Evolutionary conservation across 257 asterid species (phyloP).

Genomic region (Jacaranda copaia): DNA sequence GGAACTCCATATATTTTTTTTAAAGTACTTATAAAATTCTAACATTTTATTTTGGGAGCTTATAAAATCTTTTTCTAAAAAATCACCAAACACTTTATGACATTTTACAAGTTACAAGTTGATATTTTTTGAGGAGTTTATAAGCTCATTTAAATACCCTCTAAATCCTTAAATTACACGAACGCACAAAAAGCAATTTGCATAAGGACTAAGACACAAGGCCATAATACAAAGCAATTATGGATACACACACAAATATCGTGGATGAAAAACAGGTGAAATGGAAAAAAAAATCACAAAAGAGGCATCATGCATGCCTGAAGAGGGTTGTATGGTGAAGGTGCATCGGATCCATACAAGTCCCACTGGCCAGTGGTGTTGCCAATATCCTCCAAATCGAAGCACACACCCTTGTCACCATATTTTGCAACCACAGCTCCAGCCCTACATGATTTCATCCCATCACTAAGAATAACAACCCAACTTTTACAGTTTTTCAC

Average conservation of each 20-base stretch:
- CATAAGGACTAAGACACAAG: no score
- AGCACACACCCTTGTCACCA: slow-evolving; percentile 87
- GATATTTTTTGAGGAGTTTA: no score
- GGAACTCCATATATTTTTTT: no score
- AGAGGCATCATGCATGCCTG: slow-evolving; percentile 51
- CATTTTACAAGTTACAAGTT: no score
- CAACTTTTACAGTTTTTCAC: background rate
- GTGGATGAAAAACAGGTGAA: background rate
- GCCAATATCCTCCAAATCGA: slow-evolving; percentile 87
- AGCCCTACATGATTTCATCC: slow-evolving; percentile 47
- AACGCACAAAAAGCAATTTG: no score
- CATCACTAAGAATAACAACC: background rate
- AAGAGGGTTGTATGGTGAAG: slow-evolving; percentile 83
- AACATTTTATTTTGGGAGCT: no score
- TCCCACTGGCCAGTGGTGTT: slow-evolving; percentile 95
- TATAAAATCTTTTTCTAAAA: no score
- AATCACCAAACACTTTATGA: no score
- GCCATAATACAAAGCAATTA: no score
- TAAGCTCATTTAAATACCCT: no score
- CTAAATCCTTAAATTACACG: no score
- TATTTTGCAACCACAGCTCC: slow-evolving; percentile 85
- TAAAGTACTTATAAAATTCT: no score
- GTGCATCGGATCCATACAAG: slow-evolving; percentile 87
- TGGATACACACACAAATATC: background rate
- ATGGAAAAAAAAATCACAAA: background rate